phyloP scores from a whole-genome alignment of 768 basidiomycete genomes.

The Leccinum fibrillosum region DNA sequence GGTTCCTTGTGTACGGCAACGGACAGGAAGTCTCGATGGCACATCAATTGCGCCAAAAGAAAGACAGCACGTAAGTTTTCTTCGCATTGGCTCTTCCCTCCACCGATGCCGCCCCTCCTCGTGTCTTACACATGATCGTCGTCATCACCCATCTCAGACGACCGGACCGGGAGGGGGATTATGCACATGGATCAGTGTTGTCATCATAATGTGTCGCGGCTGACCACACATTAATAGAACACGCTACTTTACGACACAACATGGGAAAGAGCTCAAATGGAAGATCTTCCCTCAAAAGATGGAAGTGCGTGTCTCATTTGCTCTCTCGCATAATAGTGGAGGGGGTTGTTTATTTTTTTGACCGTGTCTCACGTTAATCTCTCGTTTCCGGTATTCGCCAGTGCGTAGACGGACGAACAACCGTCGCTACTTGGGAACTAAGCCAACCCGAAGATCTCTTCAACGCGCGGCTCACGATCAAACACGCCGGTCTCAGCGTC shows the following conservation, averaged over 20 bases:
- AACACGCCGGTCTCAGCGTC: constrained; percentile 52
- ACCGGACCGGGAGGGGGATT: not conserved
- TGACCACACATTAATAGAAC: constrained; percentile 37
- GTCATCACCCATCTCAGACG: not conserved
- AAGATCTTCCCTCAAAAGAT: constrained; percentile 56
- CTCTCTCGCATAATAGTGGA: not conserved
- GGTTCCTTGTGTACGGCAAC: constrained; percentile 69
- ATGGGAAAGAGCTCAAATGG: constrained; percentile 76
- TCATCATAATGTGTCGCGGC: not conserved
- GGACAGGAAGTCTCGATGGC: constrained; percentile 56
- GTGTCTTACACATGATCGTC: too few species aligned
- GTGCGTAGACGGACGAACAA: constrained; percentile 63
- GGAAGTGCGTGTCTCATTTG: constrained; percentile 48
- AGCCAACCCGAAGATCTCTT: constrained; percentile 54
- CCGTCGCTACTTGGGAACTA: constrained; percentile 67
- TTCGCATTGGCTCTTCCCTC: not conserved
- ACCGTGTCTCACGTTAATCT: constrained; percentile 3
- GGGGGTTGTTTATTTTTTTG: not conserved
- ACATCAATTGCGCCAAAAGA: constrained; percentile 53
- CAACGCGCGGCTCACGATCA: constrained; percentile 59
- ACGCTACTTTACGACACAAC: constrained; percentile 70
- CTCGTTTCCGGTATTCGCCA: constrained; percentile 25
- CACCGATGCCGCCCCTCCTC: not conserved
- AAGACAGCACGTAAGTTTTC: constrained; percentile 59
- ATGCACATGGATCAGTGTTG: not conserved